These are phyloP conservation scores for Hanseniaspora clermontiae DNA, from an alignment of 805 yeast genomes.

Conservation along the genomic window DNA sequence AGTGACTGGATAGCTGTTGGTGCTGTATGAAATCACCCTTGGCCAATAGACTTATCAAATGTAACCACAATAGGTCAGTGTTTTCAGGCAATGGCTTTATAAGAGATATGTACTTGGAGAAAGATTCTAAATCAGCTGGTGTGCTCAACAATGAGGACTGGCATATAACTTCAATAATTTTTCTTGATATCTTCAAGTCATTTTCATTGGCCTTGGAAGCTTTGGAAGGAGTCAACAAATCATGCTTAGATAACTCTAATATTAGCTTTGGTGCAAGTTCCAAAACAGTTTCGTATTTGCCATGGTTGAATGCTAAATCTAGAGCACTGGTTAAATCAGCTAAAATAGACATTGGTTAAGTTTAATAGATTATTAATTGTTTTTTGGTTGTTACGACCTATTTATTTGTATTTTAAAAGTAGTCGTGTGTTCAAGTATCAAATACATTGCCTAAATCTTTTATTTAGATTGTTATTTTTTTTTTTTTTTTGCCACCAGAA, in stretches of 20 bases:
- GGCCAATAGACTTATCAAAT: slow-evolving; percentile 62
- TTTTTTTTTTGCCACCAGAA: slow-evolving; percentile 2
- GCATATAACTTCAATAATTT: slow-evolving; percentile 81
- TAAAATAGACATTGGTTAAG: slow-evolving; percentile 34
- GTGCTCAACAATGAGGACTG: slow-evolving; percentile 55
- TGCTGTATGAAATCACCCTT: slow-evolving; percentile 43
- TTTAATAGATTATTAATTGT: too few relatives aligned
- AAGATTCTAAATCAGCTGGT: slow-evolving; percentile 54
- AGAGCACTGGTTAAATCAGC: slow-evolving; percentile 60
- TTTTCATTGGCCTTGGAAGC: slow-evolving; percentile 33
- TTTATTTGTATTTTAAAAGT: too few relatives aligned
- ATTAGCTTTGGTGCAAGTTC: slow-evolving; percentile 58
- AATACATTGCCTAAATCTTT: too few relatives aligned
- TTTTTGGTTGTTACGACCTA: neutral
- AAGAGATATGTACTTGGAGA: slow-evolving; percentile 54
- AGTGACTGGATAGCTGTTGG: slow-evolving; percentile 44
- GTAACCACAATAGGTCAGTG: slow-evolving; percentile 30
- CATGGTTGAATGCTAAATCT: slow-evolving; percentile 48
- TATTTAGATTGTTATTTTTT: too few relatives aligned
- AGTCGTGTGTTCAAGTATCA: too few relatives aligned
- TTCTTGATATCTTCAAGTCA: slow-evolving; percentile 67
- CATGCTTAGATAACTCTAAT: slow-evolving; percentile 63
- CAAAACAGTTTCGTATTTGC: slow-evolving; percentile 50
- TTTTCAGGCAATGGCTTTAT: slow-evolving; percentile 31
- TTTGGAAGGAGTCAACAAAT: slow-evolving; percentile 56